A percentile compares a stretch with the other conserved stretches of the same genome.
phyloP scores from a whole-genome alignment of 371 early-diverging fungal genomes.

The Mucor ambiguus region DNA sequence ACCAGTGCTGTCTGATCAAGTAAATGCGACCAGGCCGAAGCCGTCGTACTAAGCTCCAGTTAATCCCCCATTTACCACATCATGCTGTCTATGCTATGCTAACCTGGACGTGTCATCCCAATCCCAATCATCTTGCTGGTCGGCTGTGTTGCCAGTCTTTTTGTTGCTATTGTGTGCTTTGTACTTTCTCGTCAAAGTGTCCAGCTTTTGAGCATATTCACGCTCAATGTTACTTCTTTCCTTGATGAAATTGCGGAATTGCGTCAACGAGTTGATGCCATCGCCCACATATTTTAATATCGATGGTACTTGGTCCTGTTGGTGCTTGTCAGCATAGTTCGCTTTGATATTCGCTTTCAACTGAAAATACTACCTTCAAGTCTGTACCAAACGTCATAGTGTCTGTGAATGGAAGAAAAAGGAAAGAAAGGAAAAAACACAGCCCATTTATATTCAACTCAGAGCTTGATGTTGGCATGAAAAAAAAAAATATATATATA shows the following conservation, averaged over 20 bases:
- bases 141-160: not conserved
- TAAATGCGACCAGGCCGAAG: constrained; percentile 55
- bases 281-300: constrained; percentile 60
- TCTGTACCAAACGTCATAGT: constrained; percentile 29
- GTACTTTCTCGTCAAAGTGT: constrained; percentile 67
- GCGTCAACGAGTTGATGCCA: constrained; percentile 64
- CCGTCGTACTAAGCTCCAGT: constrained; percentile 15
- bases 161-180: constrained; percentile 36
- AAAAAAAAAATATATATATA: constrained; percentile 3
- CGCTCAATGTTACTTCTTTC: constrained; percentile 75
- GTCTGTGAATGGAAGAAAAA: not conserved
- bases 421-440: constrained; percentile 10
- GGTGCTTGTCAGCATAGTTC: not conserved
- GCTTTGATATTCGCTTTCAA: not conserved
- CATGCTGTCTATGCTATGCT: not conserved
- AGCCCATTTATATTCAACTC: not conserved
- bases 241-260: constrained; percentile 75
- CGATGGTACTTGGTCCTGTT: constrained; percentile 59
- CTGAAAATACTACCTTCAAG: constrained; percentile 10
- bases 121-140: constrained; percentile 35
- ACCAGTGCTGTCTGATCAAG: constrained; percentile 61
- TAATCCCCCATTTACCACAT: not conserved
- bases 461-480: not conserved
- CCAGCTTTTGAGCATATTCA: constrained; percentile 78
- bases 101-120: constrained; percentile 44